These are phyloP conservation scores for Fusarium subtropicale DNA, from an alignment of 2,329 filamentous ascomycete genomes.

Conservation along the genomic window DNA sequence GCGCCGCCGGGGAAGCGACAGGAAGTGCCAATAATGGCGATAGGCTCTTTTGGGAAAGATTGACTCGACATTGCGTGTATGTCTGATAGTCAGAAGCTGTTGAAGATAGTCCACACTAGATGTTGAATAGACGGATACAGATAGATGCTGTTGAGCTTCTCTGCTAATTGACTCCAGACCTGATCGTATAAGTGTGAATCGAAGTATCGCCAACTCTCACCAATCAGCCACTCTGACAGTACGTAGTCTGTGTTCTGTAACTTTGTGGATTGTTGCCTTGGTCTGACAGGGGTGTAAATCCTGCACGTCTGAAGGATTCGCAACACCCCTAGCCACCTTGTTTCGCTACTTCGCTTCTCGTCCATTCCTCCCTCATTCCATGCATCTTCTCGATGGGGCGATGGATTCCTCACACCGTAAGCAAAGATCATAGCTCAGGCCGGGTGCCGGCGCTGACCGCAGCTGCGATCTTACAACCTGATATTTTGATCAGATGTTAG, in stretches of 20 bases:
- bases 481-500: neutral
- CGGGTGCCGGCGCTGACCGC: neutral
- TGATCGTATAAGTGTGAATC: neutral
- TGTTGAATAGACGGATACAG: neutral
- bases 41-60: constrained; percentile 48
- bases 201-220: neutral
- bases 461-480: neutral
- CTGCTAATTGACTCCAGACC: neutral
- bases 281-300: neutral
- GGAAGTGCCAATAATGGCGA: constrained; percentile 56
- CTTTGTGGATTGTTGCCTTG: neutral
- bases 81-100: neutral
- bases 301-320: neutral
- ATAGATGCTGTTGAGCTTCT: neutral
- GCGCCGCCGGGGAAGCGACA: constrained; percentile 55
- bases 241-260: neutral
- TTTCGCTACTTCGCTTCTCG: neutral
- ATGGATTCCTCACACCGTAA: neutral
- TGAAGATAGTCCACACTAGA: neutral
- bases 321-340: neutral
- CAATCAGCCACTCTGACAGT: neutral
- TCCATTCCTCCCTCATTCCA: neutral
- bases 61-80: neutral
- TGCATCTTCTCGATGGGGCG: neutral
- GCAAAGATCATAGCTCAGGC: neutral